Conservation (phyloP, 2,329 filamentous ascomycete genomes). For the Epichloe aotearoae region DNA sequence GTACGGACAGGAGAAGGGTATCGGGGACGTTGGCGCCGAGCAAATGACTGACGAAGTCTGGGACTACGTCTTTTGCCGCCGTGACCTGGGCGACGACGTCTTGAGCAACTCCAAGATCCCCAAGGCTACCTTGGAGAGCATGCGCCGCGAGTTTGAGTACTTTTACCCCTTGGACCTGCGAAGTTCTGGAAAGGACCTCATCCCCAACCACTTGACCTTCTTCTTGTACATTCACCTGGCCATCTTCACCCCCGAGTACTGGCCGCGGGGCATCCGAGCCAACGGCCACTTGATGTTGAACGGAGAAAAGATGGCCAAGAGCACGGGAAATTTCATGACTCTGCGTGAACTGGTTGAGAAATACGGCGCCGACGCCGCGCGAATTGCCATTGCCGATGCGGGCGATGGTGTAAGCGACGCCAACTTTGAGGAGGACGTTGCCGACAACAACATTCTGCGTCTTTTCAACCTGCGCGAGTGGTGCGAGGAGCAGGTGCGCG, state of each 20-base stretch:
- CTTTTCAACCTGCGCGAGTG: constrained; percentile 74
- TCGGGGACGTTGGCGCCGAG: constrained; percentile 57
- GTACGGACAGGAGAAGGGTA: constrained; percentile 62
- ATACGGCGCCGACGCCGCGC: constrained; percentile 85
- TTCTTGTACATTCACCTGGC: constrained; percentile 89
- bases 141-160: constrained; percentile 91
- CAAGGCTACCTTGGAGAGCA: constrained; percentile 57
- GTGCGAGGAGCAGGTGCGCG: constrained; percentile 73
- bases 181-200: constrained; percentile 83
- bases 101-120: constrained; percentile 55
- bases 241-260: constrained; percentile 76
- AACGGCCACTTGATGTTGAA: constrained; percentile 94
- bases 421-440: constrained; percentile 93
- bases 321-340: constrained; percentile 93
- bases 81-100: constrained; percentile 54
- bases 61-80: constrained; percentile 85
- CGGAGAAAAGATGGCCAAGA: constrained; percentile 98
- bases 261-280: constrained; percentile 72
- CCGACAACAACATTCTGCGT: constrained; percentile 80
- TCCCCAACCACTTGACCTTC: constrained; percentile 90
- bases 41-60: constrained; percentile 93
- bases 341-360: constrained; percentile 75
- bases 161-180: constrained; percentile 90
- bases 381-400: constrained; percentile 85
- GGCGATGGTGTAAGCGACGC: constrained; percentile 91